These are phyloP conservation scores for Colletotrichum chlorophyti DNA, from an alignment of 2,329 filamentous ascomycete species.

Conservation along the genomic window DNA sequence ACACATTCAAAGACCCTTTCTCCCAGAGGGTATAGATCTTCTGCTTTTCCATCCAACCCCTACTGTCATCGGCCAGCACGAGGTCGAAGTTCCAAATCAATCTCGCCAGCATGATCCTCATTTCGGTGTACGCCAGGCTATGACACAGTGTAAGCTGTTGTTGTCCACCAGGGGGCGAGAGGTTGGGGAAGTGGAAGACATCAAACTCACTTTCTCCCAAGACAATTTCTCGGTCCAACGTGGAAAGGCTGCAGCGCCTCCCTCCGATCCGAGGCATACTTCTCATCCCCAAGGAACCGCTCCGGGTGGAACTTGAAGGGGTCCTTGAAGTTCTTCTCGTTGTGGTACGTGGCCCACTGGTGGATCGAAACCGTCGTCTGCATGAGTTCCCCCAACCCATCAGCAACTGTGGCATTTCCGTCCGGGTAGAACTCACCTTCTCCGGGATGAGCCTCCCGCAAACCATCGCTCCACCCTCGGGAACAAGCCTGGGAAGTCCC, in stretches of 20 bases:
- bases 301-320: slow-evolving; percentile 53
- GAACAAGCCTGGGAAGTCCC: slow-evolving; percentile 36
- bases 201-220: slow-evolving; percentile 40
- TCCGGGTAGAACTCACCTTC: slow-evolving; percentile 36
- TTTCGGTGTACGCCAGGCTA: slow-evolving; percentile 53
- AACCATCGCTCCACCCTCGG: slow-evolving; percentile 40
- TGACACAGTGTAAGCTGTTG: neutral
- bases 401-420: neutral
- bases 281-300: slow-evolving; percentile 39
- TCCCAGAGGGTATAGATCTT: slow-evolving; percentile 16
- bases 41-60: slow-evolving; percentile 41
- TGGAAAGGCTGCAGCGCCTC: slow-evolving; percentile 38
- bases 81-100: slow-evolving; percentile 56
- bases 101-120: slow-evolving; percentile 53
- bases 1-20: slow-evolving; percentile 15
- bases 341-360: slow-evolving; percentile 35
- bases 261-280: slow-evolving; percentile 33
- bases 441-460: slow-evolving; percentile 40
- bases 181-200: no score
- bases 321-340: slow-evolving; percentile 46
- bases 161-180: no score
- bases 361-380: slow-evolving; percentile 46
- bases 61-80: slow-evolving; percentile 40
- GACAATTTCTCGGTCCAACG: slow-evolving; percentile 37
- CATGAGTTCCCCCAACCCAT: neutral